Percentiles rank a stretch among this genome's conserved stretches.
Evolutionary conservation across 306 rosid species (phyloP).

Genomic region (Dalbergia cochinchinensis): DNA sequence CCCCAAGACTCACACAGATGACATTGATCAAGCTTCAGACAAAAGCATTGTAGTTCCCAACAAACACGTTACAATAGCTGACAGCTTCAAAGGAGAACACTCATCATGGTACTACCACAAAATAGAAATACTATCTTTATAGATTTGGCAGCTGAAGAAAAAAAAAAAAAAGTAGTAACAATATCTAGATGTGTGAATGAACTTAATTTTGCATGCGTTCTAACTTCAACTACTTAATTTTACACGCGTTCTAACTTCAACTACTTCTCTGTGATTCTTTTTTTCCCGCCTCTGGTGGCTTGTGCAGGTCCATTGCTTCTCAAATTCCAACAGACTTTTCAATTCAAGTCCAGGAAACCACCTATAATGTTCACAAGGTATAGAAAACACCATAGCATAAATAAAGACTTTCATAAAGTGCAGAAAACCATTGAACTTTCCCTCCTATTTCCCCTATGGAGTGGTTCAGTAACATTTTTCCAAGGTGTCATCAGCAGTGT

Average conservation of each 20-base stretch:
- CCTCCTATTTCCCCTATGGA: conserved; percentile 5
- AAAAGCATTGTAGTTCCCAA: conserved; percentile 74
- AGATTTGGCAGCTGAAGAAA: conserved; percentile 15
- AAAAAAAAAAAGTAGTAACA: not conserved
- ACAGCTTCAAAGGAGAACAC: conserved; percentile 61
- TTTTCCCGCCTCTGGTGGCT: conserved; percentile 4
- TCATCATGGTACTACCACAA: conserved; percentile 66
- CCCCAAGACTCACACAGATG: conserved; percentile 47
- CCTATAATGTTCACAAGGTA: conserved; percentile 93
- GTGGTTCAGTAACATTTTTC: conserved; percentile 23
- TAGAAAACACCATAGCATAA: conserved; percentile 22
- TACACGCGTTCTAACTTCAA: conserved; percentile 29
- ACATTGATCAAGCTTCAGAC: conserved; percentile 56
- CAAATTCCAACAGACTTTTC: conserved; percentile 82
- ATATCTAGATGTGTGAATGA: not conserved
- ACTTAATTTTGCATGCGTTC: conserved; percentile 21
- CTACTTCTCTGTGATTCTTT: conserved; percentile 2
- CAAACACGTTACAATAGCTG: conserved; percentile 58
- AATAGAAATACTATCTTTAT: conserved; percentile 21
- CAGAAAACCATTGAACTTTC: conserved; percentile 17
- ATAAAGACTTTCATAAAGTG: conserved; percentile 22
- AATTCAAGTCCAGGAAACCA: conserved; percentile 73
- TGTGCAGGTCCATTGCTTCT: conserved; percentile 83
- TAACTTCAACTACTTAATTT: conserved; percentile 15
- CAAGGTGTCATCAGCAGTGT: conserved; percentile 16